Percentiles rank a stretch among this genome's conserved stretches.
Evolutionary conservation across 106 monocot genomes (phyloP).

Genomic region (Dendrobium catenatum): DNA sequence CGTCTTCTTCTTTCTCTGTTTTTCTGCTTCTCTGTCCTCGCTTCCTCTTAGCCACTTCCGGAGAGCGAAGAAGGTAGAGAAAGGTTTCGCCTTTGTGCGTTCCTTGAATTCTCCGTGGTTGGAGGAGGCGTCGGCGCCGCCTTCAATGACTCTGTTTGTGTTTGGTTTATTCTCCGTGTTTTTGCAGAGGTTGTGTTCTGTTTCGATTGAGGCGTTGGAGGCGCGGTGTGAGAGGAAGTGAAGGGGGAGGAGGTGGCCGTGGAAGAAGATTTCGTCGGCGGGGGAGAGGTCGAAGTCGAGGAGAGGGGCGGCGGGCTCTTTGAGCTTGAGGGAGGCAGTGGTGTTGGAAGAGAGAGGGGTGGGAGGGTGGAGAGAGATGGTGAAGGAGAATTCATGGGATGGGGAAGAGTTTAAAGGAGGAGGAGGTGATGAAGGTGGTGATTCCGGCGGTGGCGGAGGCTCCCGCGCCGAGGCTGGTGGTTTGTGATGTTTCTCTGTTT

Average conservation of each 20-base stretch:
- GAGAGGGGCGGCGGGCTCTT: not conserved
- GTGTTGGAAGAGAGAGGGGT: not conserved
- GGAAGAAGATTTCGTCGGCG: constrained; percentile 82
- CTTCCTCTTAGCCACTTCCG: constrained; percentile 16
- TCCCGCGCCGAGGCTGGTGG: not conserved
- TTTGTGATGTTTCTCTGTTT: not conserved
- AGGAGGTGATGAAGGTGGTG: not conserved
- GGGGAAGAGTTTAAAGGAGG: constrained; percentile 46
- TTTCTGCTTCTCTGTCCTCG: not conserved
- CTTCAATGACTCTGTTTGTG: not conserved
- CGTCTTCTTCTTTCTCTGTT: constrained; percentile 30
- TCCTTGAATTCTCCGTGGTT: not conserved
- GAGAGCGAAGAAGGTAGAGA: constrained; percentile 25
- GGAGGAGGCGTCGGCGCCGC: not conserved
- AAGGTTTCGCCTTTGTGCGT: not conserved
- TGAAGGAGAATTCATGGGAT: constrained; percentile 74
- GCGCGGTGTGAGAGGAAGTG: constrained; percentile 14
- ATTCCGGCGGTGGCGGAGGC: not conserved
- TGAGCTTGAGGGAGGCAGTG: constrained; percentile 2
- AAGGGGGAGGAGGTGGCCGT: constrained; percentile 60
- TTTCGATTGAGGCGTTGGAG: not conserved
- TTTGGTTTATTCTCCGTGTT: not conserved
- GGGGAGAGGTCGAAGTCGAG: constrained; percentile 43
- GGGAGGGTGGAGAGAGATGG: constrained; percentile 48
- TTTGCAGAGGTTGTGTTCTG: not conserved